A percentile compares a stretch with the other conserved stretches of the same genome.
phyloP scores from a whole-genome alignment of 495 filamentous ascomycete species.

The Hypoxylon perforatum region DNA sequence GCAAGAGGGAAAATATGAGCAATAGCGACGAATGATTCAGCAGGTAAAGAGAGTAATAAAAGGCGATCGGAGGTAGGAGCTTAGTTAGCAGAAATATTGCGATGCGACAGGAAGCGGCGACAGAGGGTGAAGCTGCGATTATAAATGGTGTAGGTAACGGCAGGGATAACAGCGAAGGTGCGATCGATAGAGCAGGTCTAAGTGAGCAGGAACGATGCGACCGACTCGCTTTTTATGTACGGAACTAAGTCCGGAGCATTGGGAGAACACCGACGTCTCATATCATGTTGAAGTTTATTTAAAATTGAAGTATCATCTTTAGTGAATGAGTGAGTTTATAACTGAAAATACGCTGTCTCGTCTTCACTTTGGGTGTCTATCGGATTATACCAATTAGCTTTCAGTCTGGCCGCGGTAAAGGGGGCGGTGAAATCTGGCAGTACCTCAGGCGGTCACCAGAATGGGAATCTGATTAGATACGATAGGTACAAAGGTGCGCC shows the following conservation, averaged over 20 bases:
- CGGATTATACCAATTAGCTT: constrained; percentile 5
- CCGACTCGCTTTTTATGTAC: constrained; percentile 17
- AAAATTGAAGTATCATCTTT: constrained; percentile 4
- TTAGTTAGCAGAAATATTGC: no score
- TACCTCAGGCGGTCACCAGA: not conserved
- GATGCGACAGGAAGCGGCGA: no score
- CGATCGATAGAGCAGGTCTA: no score
- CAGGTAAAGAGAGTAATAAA: no score
- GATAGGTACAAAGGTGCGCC: not conserved
- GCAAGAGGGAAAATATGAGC: not conserved
- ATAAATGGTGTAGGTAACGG: no score
- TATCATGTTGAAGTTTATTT: constrained; percentile 10
- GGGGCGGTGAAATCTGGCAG: not conserved
- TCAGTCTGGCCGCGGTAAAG: not conserved
- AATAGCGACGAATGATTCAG: not conserved
- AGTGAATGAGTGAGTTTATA: constrained; percentile 4
- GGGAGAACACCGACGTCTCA: constrained; percentile 2
- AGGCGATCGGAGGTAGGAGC: no score
- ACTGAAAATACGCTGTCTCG: no score
- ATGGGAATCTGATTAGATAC: not conserved
- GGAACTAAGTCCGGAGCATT: constrained; percentile 6
- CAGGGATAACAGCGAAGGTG: no score
- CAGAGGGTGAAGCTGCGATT: no score
- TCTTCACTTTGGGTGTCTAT: no score
- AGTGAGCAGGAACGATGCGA: constrained; percentile 4